phyloP scores from a whole-genome alignment of 495 filamentous ascomycete species.

The Pyrenula aspistea region DNA sequence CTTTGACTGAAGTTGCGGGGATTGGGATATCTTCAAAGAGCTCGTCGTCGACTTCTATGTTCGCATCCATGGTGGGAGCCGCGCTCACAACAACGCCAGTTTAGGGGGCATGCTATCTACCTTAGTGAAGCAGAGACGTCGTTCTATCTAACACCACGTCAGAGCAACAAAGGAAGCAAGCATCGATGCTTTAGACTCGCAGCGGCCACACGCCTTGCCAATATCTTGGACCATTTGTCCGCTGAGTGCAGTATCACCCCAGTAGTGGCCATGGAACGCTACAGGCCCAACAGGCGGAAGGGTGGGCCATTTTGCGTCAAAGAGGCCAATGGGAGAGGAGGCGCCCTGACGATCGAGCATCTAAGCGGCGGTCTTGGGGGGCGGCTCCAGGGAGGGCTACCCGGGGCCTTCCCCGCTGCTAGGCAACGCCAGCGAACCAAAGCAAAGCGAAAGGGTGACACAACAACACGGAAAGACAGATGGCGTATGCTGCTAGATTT shows the following conservation, averaged over 20 bases:
- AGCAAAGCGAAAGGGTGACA: neutral
- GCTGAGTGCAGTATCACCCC: too few relatives aligned
- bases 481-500: slow-evolving; percentile 19
- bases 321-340: slow-evolving; percentile 20
- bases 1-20: slow-evolving; percentile 44
- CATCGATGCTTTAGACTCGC: too few relatives aligned
- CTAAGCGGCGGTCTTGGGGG: neutral
- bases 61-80: slow-evolving; percentile 62
- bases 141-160: too few relatives aligned
- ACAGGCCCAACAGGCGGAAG: neutral
- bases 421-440: neutral
- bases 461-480: neutral
- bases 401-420: slow-evolving; percentile 1
- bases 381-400: neutral
- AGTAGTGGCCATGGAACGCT: neutral
- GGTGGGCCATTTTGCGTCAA: slow-evolving; percentile 12
- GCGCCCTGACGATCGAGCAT: slow-evolving; percentile 21
- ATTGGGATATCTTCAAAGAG: slow-evolving; percentile 65
- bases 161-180: too few relatives aligned
- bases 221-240: too few relatives aligned
- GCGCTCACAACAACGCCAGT: too few relatives aligned
- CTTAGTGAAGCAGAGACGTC: too few relatives aligned
- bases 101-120: too few relatives aligned
- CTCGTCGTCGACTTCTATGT: slow-evolving; percentile 52
- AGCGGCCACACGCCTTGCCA: too few relatives aligned